Conservation (phyloP, 768 basidiomycete genomes). For the Mycena kentingensis region DNA sequence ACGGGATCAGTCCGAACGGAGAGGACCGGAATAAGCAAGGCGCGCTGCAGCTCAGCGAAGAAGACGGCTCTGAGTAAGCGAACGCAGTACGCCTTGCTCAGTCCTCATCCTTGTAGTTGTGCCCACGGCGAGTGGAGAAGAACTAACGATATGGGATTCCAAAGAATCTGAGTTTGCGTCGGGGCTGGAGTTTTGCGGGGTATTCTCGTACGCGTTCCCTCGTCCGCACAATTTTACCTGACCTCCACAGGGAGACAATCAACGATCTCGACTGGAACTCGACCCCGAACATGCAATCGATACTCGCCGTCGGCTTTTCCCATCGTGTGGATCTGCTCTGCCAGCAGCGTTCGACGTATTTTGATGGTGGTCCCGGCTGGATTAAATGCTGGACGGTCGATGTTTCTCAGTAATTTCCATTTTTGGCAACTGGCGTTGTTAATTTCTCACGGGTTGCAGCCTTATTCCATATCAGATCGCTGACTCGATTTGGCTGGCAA, state of each 20-base stretch:
- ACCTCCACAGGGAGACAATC: slow-evolving; percentile 52
- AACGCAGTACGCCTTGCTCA: background rate
- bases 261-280: slow-evolving; percentile 93
- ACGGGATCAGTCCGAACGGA: slow-evolving; percentile 78
- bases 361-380: slow-evolving; percentile 82
- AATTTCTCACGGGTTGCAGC: slow-evolving; percentile 38
- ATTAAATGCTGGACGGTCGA: slow-evolving; percentile 69
- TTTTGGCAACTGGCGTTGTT: background rate
- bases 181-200: slow-evolving; percentile 74
- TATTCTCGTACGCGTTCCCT: slow-evolving; percentile 52
- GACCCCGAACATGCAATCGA: slow-evolving; percentile 86
- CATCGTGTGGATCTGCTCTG: slow-evolving; percentile 84
- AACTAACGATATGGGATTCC: slow-evolving; percentile 96
- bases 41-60: slow-evolving; percentile 86
- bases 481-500: slow-evolving; percentile 90
- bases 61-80: slow-evolving; percentile 83
- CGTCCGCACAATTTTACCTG: background rate
- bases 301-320: slow-evolving; percentile 85
- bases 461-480: slow-evolving; percentile 77
- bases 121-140: slow-evolving; percentile 58
- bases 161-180: slow-evolving; percentile 91
- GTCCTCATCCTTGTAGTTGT: slow-evolving; percentile 51
- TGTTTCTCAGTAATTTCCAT: slow-evolving; percentile 58
- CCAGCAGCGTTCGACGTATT: slow-evolving; percentile 91
- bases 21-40: slow-evolving; percentile 63